A percentile compares a stretch with the other conserved stretches of the same genome.
Conservation (phyloP, 176 grass and related monocot genomes). For the Avena insularis region DNA sequence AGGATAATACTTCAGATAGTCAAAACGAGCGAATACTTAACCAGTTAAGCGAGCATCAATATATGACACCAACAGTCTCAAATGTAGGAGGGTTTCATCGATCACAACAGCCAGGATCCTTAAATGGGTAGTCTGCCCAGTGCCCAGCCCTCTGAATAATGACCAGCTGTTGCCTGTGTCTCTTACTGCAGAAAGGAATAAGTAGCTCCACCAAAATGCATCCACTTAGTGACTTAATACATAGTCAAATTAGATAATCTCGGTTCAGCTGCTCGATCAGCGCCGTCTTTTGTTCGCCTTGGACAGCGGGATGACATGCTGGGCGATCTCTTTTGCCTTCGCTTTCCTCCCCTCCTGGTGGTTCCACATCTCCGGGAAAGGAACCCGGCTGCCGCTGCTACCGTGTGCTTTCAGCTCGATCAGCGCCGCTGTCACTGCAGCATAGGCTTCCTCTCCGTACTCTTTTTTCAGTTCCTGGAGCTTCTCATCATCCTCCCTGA, state of each 20-base stretch:
- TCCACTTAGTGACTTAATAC: too few relatives aligned
- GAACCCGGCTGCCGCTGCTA: slow-evolving; percentile 32
- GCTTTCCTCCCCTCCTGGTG: slow-evolving; percentile 50
- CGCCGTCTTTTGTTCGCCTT: slow-evolving; percentile 42
- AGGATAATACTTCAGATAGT: neutral
- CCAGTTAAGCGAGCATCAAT: neutral
- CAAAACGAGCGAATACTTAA: neutral
- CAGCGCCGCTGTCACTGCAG: slow-evolving; percentile 56
- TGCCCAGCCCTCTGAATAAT: neutral
- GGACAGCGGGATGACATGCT: slow-evolving; percentile 40
- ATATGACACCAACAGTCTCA: neutral
- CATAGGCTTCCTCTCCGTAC: slow-evolving; percentile 49
- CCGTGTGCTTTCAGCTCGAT: slow-evolving; percentile 49
- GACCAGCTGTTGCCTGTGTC: neutral
- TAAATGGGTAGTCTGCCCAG: too few relatives aligned
- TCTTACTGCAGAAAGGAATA: neutral
- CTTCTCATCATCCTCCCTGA: slow-evolving; percentile 63
- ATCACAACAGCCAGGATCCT: too few relatives aligned
- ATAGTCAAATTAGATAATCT: neutral
- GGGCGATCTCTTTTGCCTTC: slow-evolving; percentile 43
- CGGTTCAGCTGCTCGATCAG: slow-evolving; percentile 11
- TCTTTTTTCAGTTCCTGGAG: slow-evolving; percentile 58
- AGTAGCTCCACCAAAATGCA: neutral
- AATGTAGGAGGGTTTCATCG: too few relatives aligned
- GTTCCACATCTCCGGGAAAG: slow-evolving; percentile 68